phyloP scores from a whole-genome alignment of 495 filamentous ascomycete genomes.

The Podospora pseudoanserina region DNA sequence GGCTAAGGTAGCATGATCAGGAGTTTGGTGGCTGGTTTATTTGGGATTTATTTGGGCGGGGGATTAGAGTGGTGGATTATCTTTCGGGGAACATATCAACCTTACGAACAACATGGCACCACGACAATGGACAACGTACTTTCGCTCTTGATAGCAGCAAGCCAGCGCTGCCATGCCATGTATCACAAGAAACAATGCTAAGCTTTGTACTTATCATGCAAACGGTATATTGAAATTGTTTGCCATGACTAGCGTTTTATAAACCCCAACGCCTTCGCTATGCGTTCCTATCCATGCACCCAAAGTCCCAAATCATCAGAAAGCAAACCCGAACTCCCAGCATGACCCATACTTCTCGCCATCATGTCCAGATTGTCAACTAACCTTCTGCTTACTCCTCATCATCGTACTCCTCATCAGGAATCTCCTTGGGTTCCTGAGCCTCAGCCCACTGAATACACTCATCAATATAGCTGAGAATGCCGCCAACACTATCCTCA shows the following conservation, averaged over 20 bases:
- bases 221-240: conserved; percentile 15
- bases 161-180: background rate
- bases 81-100: background rate
- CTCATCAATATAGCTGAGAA: conserved; percentile 97
- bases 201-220: background rate
- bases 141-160: background rate
- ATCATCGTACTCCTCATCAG: conserved; percentile 68
- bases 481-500: conserved; percentile 84
- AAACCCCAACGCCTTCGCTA: conserved; percentile 51
- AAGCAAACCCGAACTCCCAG: background rate
- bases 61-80: background rate
- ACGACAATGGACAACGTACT: background rate
- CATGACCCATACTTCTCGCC: background rate
- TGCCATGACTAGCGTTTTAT: conserved; percentile 20
- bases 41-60: background rate
- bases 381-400: conserved; percentile 31
- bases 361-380: background rate
- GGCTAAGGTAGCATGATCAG: background rate
- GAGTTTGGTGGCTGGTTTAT: background rate
- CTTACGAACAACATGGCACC: background rate
- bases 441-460: conserved; percentile 94
- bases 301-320: background rate
- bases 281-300: conserved; percentile 29
- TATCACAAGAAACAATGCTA: background rate
- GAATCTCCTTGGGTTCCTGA: conserved; percentile 85